Evolutionary conservation across 495 filamentous ascomycete genomes (phyloP), one percentile per base, ranked within the genome.

Genomic region (Hypoxylon lenormandii): DNA sequence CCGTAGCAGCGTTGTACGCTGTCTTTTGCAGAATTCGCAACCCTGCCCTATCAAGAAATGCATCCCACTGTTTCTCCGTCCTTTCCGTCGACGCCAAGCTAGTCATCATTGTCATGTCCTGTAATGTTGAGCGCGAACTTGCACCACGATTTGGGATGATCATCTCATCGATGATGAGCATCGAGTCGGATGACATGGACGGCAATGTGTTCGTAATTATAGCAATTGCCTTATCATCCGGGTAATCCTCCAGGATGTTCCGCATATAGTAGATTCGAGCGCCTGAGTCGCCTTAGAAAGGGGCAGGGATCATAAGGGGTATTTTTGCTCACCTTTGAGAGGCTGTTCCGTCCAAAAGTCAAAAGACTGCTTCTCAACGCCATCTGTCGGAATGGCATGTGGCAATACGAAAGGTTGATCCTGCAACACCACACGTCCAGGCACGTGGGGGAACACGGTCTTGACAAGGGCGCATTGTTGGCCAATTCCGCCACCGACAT

Each of bases 401-500:
- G 55, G 64, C n/a, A 78, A 33, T 1, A 75, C 77, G 22, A 73
- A 60, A 0, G 80, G 74, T 1, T 82, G 72, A 55, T 90, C 87
- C 59, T 89, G 85, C 13, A 87, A 60, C 5, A 88, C 70, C 19
- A 89, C 71, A 19, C 76, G 72, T 0, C 81, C 82, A 0, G 72
- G 60, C 0, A 85, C 55, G 19, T 76, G 48, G 0, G 80, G 82
- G 40, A 77, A 81, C 52, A 73, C 79, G 38, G 79, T 64, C 19
- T 70, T 74, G 8, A 88, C 77, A 12, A 69, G 70, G 18, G 74
- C 68, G 30, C 77, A 77, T 46, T 86, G 82, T 15, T 87, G 81
- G 16, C 85, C 85, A 18, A 80, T 68, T 2, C 81, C 77, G 46
- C 86, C 83, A 10, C 84, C 85, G 0, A 87, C 70, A 48, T 88